These are phyloP conservation scores for Vaccinium darrowii DNA, from an alignment of 148 eudicot species.

Conservation along the genomic window DNA sequence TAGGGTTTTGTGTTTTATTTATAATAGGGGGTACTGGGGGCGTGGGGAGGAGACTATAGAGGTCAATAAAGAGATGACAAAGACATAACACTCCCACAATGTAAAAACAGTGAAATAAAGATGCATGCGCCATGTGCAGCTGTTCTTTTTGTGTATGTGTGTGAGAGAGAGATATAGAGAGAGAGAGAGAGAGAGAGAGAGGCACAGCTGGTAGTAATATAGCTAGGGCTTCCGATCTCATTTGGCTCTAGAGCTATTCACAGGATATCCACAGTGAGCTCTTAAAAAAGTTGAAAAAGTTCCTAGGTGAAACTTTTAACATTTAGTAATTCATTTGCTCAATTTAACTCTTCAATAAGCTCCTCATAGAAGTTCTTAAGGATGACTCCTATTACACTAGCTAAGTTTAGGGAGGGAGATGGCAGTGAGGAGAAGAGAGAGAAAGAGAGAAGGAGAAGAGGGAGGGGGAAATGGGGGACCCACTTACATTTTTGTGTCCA, in stretches of 20 bases:
- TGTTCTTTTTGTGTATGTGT: neutral
- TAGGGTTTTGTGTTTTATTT: constrained; percentile 9
- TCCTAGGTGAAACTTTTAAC: too few species aligned
- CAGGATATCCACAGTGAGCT: too few species aligned
- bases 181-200: neutral
- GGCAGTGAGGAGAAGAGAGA: too few species aligned
- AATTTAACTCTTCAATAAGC: too few species aligned
- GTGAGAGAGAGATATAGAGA: neutral
- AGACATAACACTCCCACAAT: neutral
- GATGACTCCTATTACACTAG: too few species aligned
- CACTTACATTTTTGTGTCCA: too few species aligned
- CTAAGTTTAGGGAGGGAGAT: too few species aligned
- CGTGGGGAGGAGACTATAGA: neutral
- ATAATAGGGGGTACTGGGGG: neutral
- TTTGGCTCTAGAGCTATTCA: neutral
- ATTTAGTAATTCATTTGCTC: too few species aligned
- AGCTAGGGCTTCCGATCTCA: neutral
- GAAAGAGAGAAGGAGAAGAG: too few species aligned
- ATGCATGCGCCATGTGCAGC: neutral
- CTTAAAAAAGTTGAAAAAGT: too few species aligned
- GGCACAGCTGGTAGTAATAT: neutral
- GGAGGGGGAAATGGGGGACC: too few species aligned
- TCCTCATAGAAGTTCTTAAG: too few species aligned
- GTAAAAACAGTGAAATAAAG: constrained; percentile 23
- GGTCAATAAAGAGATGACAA: neutral